phyloP scores from a whole-genome alignment of 148 eudicot genomes.

The Mesembryanthemum crystallinum region DNA sequence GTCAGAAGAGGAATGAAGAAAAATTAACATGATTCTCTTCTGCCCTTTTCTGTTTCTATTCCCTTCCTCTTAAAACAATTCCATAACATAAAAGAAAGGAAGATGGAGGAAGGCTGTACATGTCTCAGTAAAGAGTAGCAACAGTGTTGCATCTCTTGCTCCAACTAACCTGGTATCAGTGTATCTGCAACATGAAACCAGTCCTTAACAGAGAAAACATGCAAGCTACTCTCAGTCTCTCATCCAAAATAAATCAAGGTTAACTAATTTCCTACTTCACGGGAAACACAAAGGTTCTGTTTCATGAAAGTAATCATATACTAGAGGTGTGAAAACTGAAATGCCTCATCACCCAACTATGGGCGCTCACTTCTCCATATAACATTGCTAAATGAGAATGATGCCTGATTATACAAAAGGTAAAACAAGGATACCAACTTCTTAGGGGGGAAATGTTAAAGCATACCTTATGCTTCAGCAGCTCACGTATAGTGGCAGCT shows the following conservation, averaged over 20 bases:
- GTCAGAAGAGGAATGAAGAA: not conserved
- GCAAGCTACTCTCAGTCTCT: not conserved
- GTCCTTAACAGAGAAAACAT: not conserved
- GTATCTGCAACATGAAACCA: not conserved
- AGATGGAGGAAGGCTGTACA: not conserved
- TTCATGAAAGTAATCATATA: not conserved
- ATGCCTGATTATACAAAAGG: not conserved
- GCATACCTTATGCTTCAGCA: conserved; percentile 63
- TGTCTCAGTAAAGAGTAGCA: not conserved
- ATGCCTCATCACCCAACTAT: not conserved
- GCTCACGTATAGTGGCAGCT: conserved; percentile 57
- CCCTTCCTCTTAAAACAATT: not conserved
- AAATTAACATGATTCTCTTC: not conserved
- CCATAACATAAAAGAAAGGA: not conserved
- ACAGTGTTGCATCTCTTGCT: not conserved
- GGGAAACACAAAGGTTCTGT: not conserved
- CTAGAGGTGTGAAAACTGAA: not conserved
- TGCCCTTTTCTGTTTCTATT: not conserved
- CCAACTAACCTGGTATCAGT: not conserved
- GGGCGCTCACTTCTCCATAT: not conserved
- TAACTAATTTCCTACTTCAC: not conserved
- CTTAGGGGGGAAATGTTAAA: not conserved
- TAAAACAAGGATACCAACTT: not conserved
- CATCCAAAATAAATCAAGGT: not conserved
- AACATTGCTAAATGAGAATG: not conserved